Base-by-base conservation (phyloP, 78 protist species). In the Diacronema lutheri region DNA sequence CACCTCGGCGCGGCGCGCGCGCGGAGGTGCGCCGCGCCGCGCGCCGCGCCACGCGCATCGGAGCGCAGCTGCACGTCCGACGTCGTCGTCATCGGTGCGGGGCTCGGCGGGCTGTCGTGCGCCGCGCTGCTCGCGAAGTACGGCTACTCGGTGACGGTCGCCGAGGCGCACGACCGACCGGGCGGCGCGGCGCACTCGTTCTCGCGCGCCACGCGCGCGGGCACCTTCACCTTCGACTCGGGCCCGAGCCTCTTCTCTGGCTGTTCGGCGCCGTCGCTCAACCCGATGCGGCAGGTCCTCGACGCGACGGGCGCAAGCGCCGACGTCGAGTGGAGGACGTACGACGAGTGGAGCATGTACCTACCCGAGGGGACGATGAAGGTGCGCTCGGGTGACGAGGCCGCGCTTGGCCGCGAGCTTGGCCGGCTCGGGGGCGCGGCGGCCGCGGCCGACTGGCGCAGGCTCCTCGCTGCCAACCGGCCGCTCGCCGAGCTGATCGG, bases 231-330 rank as follows among this genome's bases (percentile, higher is more conserved):
- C 25, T 77, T 77, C 41, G 87, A 83, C 69, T 40, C 72, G 2
- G 87, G 87, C 31, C 87, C 87, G 10, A 56, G 72, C 10, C 57
- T 83, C 38, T 83, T 56, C 44, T 40, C 72, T 0, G 87, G 87
- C 56, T 68, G 74, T 56, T n/a, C 81, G 11, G 41, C 3, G 87
- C 87, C 87, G 4, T 69, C 81, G 20, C 13, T 50, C 50, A 83
- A 83, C 21, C 87, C 87, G n/a, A 80, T 83, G 20, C 83, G 62
- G 26, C 81, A 76, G 64, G 82, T 55, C 57, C 74, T 83, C 37
- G 87, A 83, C 29, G 87, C 87, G 14, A 50, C 69, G 12, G 87
- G 69, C 60, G 87, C 58, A 31, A 14, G 19, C 2, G 50, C 3
- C 50, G 50, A 7, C 50, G 68, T 72, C 6, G 40, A 66, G 71